Conservation (phyloP, 2,329 filamentous ascomycete genomes). For the Colletotrichum lini region DNA sequence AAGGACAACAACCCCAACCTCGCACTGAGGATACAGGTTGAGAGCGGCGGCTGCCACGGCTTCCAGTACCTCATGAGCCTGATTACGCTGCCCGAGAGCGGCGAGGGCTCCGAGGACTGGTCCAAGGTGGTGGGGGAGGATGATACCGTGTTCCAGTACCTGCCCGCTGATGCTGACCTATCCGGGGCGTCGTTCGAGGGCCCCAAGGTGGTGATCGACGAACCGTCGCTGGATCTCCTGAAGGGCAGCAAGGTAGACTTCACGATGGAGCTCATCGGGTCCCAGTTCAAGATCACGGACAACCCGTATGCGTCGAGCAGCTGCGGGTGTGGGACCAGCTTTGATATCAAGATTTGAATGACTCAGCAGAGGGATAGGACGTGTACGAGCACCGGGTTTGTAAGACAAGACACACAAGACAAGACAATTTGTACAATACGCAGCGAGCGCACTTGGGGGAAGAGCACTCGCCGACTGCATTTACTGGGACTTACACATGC, state of each 20-base stretch:
- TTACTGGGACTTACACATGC: too few species aligned
- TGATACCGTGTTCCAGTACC: conserved; percentile 88
- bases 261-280: conserved; percentile 90
- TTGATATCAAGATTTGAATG: conserved; percentile 83
- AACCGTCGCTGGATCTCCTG: conserved; percentile 86
- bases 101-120: conserved; percentile 50
- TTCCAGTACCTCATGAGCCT: conserved; percentile 98
- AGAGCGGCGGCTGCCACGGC: conserved; percentile 95
- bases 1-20: conserved; percentile 82
- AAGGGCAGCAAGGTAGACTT: conserved; percentile 97
- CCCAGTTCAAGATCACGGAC: conserved; percentile 95
- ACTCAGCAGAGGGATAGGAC: not conserved
- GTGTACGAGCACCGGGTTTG: too few species aligned
- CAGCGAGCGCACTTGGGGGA: not conserved
- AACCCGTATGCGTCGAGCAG: conserved; percentile 94
- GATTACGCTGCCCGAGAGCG: conserved; percentile 68
- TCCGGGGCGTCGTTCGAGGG: conserved; percentile 49
- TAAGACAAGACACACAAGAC: too few species aligned
- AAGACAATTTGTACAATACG: not conserved
- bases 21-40: conserved; percentile 91
- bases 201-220: conserved; percentile 91
- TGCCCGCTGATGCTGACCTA: conserved; percentile 61
- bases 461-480: too few species aligned
- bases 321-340: conserved; percentile 97
- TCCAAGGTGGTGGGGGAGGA: conserved; percentile 72